These are phyloP conservation scores for Epichloe festucae DNA, from an alignment of 2,329 filamentous ascomycete species.

Conservation along the genomic window DNA sequence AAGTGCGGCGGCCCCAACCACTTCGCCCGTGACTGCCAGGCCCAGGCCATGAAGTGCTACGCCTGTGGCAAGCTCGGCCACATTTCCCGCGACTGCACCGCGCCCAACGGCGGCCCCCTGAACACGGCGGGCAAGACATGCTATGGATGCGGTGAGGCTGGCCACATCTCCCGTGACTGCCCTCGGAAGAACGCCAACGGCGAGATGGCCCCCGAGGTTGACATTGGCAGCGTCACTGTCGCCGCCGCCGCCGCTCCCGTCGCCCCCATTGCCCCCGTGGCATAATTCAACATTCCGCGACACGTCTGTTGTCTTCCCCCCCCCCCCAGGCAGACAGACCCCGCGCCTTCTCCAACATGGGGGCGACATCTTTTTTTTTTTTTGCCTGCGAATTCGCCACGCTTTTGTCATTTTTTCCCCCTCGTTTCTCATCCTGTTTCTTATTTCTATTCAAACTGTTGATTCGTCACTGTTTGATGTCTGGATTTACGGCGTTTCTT, in stretches of 20 bases:
- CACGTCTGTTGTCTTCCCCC: constrained; percentile 6
- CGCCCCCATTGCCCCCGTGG: constrained; percentile 30
- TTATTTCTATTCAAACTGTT: constrained; percentile 15
- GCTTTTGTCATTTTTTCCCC: too few species aligned
- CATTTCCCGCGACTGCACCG: constrained; percentile 88
- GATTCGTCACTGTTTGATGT: constrained; percentile 13
- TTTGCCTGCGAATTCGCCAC: not conserved
- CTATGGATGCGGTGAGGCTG: constrained; percentile 92
- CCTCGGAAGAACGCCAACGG: constrained; percentile 52
- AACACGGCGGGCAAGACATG: constrained; percentile 97
- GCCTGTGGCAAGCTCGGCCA: constrained; percentile 91
- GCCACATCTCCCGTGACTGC: constrained; percentile 93
- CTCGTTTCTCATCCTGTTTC: constrained; percentile 2
- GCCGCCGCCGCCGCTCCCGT: constrained; percentile 30
- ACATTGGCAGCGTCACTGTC: constrained; percentile 24
- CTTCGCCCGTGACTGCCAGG: constrained; percentile 96
- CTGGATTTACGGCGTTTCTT: constrained; percentile 13
- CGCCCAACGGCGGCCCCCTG: constrained; percentile 87
- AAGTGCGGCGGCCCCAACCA: constrained; percentile 85
- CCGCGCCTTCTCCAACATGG: too few species aligned
- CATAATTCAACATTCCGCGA: constrained; percentile 14
- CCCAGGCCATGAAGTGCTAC: constrained; percentile 97
- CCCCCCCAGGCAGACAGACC: not conserved
- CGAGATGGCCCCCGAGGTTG: constrained; percentile 34
- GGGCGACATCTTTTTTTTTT: not conserved